Evolutionary conservation across 2,329 filamentous ascomycete species (phyloP), one percentile per base, ranked within the genome.

Genomic region (Colletotrichum horii): DNA sequence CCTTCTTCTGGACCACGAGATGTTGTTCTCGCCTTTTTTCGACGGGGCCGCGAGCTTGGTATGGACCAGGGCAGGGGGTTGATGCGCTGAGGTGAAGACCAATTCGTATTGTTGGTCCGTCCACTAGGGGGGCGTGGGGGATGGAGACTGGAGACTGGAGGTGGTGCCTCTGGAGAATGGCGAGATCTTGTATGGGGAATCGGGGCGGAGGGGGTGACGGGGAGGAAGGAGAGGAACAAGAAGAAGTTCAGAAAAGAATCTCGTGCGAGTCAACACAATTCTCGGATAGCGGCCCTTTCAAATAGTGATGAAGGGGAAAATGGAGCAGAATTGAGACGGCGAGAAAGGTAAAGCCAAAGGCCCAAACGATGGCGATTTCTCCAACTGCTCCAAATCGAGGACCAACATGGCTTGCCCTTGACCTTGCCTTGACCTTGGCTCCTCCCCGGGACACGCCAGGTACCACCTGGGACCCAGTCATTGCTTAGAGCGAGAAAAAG

Each of bases 61-160:
- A 52, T 28, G 28, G 70, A 48, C 74, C 30, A 28, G 73, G 73
- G 34, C 48, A 64, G 43, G 68, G 72, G 64, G 64, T 73, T 3
- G 58, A 73, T 73, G 56, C 34, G 70, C 70, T 76, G 74, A 74
- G 64, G 74, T 65, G 64, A 74, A 60, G 70, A 74, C 65, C 70
- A 61, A 74, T 74, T 73, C 58, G 74, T 76, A 69, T 74, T 61
- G 43, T 74, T 76, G 65, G 70, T 66, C 70, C 74, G 74, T 66
- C 48, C 65, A 60, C 48, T 28, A 60, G 24, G 58, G 43, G 74
- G 32, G 56, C 43, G 69, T 55, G 69, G 73, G 73, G 56, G 38
- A 75, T 64, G 65, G 64, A 28, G 43, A 75, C 48, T 52, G 43
- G 43, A 22, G 43, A 66, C 48, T 58, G 70, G 70, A 65, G 69